Conservation (phyloP, 1,284 basidiomycete genomes). For the Vanrija sp. region DNA sequence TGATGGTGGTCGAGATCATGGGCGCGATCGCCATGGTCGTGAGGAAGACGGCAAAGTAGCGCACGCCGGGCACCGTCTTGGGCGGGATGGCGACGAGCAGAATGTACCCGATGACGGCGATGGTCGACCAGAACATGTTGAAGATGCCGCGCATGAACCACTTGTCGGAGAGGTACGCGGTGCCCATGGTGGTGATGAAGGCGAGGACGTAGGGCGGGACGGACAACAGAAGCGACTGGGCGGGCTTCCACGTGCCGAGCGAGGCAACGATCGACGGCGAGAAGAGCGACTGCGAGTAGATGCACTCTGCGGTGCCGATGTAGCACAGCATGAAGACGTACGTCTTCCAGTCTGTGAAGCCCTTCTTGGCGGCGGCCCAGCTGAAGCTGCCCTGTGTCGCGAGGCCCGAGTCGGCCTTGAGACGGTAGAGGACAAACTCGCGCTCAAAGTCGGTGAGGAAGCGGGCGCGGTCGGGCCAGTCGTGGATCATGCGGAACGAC, state of each 20-base stretch:
- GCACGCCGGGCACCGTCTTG: slow-evolving; percentile 29
- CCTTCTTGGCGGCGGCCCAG: slow-evolving; percentile 33
- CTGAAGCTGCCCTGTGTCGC: slow-evolving; percentile 40
- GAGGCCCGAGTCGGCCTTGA: slow-evolving; percentile 47
- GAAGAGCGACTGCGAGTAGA: slow-evolving; percentile 50
- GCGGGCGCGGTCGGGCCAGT: slow-evolving; percentile 50
- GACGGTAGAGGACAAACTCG: slow-evolving; percentile 43
- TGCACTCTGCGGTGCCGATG: slow-evolving; percentile 46
- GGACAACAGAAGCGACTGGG: slow-evolving; percentile 49
- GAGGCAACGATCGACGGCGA: slow-evolving; percentile 49
- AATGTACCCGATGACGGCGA: slow-evolving; percentile 50
- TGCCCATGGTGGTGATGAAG: slow-evolving; percentile 51
- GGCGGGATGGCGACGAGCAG: slow-evolving; percentile 10
- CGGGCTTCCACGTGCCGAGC: slow-evolving; percentile 46
- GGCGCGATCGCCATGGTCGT: slow-evolving; percentile 47
- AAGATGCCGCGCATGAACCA: slow-evolving; percentile 45
- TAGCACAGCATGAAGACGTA: slow-evolving; percentile 45
- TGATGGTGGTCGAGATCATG: slow-evolving; percentile 50
- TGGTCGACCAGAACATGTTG: slow-evolving; percentile 50
- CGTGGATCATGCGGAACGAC: slow-evolving; percentile 49
- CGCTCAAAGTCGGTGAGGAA: slow-evolving; percentile 49
- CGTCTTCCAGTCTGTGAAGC: slow-evolving; percentile 46
- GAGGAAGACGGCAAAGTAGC: slow-evolving; percentile 52
- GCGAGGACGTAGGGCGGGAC: slow-evolving; percentile 52
- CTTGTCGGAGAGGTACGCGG: slow-evolving; percentile 48